Base-by-base conservation (phyloP, 768 basidiomycete species). In the Gloeostereum incarnatum region DNA sequence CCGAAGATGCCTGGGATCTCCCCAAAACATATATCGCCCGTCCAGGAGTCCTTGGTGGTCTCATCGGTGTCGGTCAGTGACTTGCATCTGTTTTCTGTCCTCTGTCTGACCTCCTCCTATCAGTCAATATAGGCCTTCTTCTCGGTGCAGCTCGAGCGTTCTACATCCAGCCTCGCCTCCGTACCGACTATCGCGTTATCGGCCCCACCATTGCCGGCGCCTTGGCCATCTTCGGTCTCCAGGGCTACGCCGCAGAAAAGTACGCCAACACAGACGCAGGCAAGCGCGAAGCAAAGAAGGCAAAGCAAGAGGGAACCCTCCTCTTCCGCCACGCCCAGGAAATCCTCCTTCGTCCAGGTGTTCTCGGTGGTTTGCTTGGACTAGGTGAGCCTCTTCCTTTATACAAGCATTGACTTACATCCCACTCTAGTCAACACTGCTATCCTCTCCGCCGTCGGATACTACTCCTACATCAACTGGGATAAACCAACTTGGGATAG, bases 111-210 rank as follows among this genome's bases (percentile, higher is more conserved):
- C 17, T 36, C 22, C 32, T 39, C 40, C 11, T 10, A 36, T 0
- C 40, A 84, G 83, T 82, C 34, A 88, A 88, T 55, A 59, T 87
- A 45, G 84, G 84, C 14, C 56, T 87, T 14, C 48, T 87, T 19
- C 71, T 72, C 1, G 70, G 72, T 6, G 63, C 74, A 16, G 74
- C 78, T 3, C 81, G 78, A 48, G 61, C 68, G 6, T 75, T 81
- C 48, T 86, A 85, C 57, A 65, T 63, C 3, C 60, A 73, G 22
- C 78, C 79, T 14, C 60, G 69, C 36, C 63, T 81, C 20, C 78
- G 80, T 16, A 63, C 67, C 38, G 75, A 85, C 53, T 55, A 73
- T 34, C 54, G 65, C 44, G 54, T 68, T 38, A 52, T 86, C 51
- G 58, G 75, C 37, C 60, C 75, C 41, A 59, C 75, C 27, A 57